Conservation (phyloP, 2,329 filamentous ascomycete genomes). For the Ceratocystis eucalypticola region DNA sequence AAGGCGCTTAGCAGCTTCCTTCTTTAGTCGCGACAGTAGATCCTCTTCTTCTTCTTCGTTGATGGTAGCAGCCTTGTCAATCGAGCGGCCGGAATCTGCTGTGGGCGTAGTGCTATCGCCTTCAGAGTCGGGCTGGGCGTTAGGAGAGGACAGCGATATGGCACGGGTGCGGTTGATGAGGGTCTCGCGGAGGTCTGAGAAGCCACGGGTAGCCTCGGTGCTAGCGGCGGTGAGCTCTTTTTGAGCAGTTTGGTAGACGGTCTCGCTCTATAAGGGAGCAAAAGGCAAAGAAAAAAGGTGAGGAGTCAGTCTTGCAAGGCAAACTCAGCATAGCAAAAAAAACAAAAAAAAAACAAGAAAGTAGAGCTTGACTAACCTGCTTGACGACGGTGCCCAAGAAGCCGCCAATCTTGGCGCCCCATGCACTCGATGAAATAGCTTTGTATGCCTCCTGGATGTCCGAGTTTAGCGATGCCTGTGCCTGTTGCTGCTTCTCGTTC, state of each 20-base stretch:
- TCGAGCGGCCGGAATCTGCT: constrained; percentile 30
- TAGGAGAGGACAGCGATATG: constrained; percentile 47
- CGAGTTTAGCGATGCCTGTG: constrained; percentile 53
- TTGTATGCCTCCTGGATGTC: constrained; percentile 94
- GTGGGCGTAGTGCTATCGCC: constrained; percentile 27
- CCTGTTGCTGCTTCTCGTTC: constrained; percentile 29
- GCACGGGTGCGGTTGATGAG: constrained; percentile 61
- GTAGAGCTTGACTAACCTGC: constrained; percentile 44
- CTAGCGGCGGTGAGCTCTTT: constrained; percentile 71
- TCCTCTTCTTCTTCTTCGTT: constrained; percentile 36
- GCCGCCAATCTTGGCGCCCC: constrained; percentile 78
- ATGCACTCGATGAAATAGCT: constrained; percentile 78
- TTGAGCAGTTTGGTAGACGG: constrained; percentile 69
- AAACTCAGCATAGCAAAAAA: background rate
- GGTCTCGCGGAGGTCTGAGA: constrained; percentile 54
- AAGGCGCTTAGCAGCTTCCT: constrained; percentile 67
- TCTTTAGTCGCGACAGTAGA: constrained; percentile 62
- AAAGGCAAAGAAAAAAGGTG: background rate
- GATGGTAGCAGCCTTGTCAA: constrained; percentile 22
- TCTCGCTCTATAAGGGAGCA: constrained; percentile 47
- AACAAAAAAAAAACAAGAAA: too few species aligned
- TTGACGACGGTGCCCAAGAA: constrained; percentile 88
- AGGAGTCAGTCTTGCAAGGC: background rate
- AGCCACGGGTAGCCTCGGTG: constrained; percentile 68
- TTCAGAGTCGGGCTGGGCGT: constrained; percentile 15